A percentile compares a stretch with the other conserved stretches of the same genome.
Evolutionary conservation across 768 basidiomycete species (phyloP).

Genomic region (Coprinopsis sp.): DNA sequence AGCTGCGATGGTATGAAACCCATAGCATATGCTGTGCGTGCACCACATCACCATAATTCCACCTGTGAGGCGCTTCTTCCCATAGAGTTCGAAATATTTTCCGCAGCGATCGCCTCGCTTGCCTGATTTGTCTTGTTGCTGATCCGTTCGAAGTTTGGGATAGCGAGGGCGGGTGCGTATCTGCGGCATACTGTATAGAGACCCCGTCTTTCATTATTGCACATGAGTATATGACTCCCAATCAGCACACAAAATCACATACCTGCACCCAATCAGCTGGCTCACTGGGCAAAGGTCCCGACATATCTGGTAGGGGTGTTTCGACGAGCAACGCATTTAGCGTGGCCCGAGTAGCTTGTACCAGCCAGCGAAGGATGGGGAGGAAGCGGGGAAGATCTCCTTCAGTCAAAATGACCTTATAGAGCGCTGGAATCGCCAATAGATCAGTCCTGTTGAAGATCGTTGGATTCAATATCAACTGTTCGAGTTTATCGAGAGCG

Average conservation of each 20-base stretch:
- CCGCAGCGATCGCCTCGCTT: neutral
- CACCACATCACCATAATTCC: constrained; percentile 30
- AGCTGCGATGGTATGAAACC: constrained; percentile 31
- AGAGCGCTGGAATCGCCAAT: neutral
- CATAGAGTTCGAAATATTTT: constrained; percentile 1
- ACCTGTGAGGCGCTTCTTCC: constrained; percentile 21
- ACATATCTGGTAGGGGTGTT: neutral
- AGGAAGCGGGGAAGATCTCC: neutral
- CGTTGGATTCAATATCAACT: constrained; percentile 8
- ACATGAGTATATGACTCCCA: neutral
- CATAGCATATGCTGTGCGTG: constrained; percentile 28
- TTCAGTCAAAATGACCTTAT: neutral
- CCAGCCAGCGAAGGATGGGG: constrained; percentile 1
- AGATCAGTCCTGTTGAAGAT: neutral
- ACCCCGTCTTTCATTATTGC: neutral
- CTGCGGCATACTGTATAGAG: constrained; percentile 3
- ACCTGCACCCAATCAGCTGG: constrained; percentile 13
- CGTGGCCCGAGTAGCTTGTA: neutral
- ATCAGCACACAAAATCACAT: neutral
- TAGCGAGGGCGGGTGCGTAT: constrained; percentile 1
- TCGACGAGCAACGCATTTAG: neutral
- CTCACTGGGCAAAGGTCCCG: too few relatives aligned
- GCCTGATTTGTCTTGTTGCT: neutral
- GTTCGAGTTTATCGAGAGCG: constrained; percentile 10
- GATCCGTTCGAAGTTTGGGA: neutral